A percentile compares a stretch with the other conserved stretches of the same genome.
Conservation (phyloP, 176 grass and related monocot species). For the Lolium multiflorum region DNA sequence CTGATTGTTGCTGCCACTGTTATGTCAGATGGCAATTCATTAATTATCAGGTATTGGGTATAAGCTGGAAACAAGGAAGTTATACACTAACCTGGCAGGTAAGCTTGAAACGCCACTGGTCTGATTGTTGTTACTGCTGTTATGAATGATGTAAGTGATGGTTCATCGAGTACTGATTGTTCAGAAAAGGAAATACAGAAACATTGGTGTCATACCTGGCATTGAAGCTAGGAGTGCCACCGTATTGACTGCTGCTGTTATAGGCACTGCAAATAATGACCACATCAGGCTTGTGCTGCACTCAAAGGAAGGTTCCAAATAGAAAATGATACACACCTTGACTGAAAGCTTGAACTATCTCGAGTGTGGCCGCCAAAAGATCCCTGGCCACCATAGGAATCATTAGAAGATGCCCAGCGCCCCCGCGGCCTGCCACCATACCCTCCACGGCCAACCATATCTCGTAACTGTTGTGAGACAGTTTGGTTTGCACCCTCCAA, state of each 20-base stretch:
- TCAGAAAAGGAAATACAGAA: slow-evolving; percentile 11
- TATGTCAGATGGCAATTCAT: slow-evolving; percentile 18
- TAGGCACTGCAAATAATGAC: slow-evolving; percentile 31
- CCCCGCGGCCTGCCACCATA: slow-evolving; percentile 71
- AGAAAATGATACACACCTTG: slow-evolving; percentile 44
- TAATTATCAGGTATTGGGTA: slow-evolving; percentile 25
- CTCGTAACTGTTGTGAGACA: slow-evolving; percentile 67
- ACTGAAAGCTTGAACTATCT: slow-evolving; percentile 45
- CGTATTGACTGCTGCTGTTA: slow-evolving; percentile 41
- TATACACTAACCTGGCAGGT: slow-evolving; percentile 42
- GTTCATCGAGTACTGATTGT: slow-evolving; percentile 26
- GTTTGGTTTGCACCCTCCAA: slow-evolving; percentile 77
- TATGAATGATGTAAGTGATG: slow-evolving; percentile 40
- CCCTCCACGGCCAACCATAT: slow-evolving; percentile 74
- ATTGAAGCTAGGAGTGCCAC: slow-evolving; percentile 36
- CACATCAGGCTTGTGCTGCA: slow-evolving; percentile 5
- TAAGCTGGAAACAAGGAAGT: slow-evolving; percentile 28
- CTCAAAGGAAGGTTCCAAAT: slow-evolving; percentile 25
- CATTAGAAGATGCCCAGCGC: slow-evolving; percentile 62
- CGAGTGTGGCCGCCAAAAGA: slow-evolving; percentile 39
- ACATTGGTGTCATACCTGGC: slow-evolving; percentile 25
- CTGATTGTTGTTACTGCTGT: slow-evolving; percentile 45
- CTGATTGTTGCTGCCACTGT: slow-evolving; percentile 40
- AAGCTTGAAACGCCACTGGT: slow-evolving; percentile 15
- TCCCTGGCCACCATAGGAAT: slow-evolving; percentile 56